A percentile compares a stretch with the other conserved stretches of the same genome.
Conservation (phyloP, 2,329 filamentous ascomycete genomes). For the Cladosporium sp. region DNA sequence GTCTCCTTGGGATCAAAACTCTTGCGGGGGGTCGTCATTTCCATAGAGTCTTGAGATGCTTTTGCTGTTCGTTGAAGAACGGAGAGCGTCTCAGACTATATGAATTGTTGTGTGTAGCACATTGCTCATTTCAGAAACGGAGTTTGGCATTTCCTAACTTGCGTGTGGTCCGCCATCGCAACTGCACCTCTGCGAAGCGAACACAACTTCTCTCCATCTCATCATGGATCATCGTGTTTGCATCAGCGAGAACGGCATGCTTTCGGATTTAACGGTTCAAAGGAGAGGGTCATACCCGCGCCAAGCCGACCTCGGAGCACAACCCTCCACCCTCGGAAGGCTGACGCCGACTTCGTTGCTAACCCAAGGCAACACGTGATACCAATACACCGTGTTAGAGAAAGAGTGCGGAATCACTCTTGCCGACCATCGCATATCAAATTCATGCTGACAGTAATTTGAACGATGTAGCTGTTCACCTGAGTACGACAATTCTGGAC, state of each 20-base stretch:
- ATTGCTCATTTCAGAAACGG: not conserved
- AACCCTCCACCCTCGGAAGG: too few species aligned
- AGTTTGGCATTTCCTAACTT: not conserved
- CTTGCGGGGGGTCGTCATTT: not conserved
- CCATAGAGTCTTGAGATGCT: not conserved
- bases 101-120: not conserved
- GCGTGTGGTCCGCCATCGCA: not conserved
- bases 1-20: not conserved
- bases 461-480: too few species aligned
- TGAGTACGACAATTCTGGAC: too few species aligned
- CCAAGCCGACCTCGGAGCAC: slow-evolving; percentile 9
- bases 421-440: too few species aligned
- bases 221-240: not conserved
- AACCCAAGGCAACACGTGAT: not conserved
- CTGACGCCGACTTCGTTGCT: not conserved
- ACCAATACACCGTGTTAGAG: too few species aligned
- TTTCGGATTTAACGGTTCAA: not conserved
- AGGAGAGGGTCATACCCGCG: not conserved
- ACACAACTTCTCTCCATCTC: not conserved
- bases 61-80: not conserved
- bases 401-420: too few species aligned
- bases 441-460: too few species aligned
- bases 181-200: not conserved
- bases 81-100: not conserved
- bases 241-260: slow-evolving; percentile 2